Conservation (phyloP, 1,284 basidiomycete genomes). For the Ceratobasidium sp. region DNA sequence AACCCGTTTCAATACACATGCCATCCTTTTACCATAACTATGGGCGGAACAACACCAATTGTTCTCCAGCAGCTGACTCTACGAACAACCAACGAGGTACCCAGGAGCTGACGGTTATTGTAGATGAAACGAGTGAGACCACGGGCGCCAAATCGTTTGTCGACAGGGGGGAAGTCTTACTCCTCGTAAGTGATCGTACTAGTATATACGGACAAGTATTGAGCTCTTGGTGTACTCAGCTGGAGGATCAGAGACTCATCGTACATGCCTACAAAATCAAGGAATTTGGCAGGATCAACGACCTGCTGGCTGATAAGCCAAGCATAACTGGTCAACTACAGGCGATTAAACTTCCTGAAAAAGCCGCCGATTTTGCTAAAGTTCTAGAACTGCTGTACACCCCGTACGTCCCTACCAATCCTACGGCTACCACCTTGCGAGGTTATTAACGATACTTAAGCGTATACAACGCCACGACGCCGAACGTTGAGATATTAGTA, state of each 20-base stretch:
- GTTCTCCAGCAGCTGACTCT: not conserved
- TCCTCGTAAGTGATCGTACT: not conserved
- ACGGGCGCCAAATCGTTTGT: not conserved
- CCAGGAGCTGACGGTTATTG: not conserved
- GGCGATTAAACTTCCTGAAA: not conserved
- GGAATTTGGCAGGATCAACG: not conserved
- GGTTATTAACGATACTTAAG: not conserved
- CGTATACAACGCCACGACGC: not conserved
- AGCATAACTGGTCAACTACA: not conserved
- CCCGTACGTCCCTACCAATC: not conserved
- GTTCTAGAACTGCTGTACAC: not conserved
- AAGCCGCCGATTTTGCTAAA: not conserved
- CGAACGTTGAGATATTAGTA: not conserved
- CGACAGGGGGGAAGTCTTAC: not conserved
- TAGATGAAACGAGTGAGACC: not conserved
- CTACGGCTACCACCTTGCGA: not conserved
- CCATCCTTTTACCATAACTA: too few relatives aligned
- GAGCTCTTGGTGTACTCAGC: not conserved
- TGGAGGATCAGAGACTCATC: not conserved
- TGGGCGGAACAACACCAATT: not conserved
- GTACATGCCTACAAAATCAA: not conserved
- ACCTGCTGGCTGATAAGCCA: not conserved
- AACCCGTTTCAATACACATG: too few relatives aligned
- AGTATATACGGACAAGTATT: not conserved
- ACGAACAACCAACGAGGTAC: not conserved